Conservation (phyloP, 345 rosid species). For the Noccaea caerulescens region DNA sequence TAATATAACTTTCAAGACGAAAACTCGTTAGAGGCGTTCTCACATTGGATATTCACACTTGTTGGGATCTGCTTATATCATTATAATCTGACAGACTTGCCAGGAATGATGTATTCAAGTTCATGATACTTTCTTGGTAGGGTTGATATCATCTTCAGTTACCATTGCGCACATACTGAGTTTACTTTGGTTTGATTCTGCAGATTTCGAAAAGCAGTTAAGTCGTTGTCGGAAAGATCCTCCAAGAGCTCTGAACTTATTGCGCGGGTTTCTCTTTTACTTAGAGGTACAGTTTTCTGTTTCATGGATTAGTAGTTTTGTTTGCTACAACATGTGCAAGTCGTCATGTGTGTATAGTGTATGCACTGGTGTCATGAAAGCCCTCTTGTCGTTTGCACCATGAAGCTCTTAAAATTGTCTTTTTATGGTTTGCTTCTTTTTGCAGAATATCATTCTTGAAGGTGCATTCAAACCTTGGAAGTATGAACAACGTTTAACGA, state of each 20-base stretch:
- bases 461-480: conserved; percentile 65
- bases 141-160: background rate
- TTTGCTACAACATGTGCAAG: conserved; percentile 6
- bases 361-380: background rate
- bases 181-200: conserved; percentile 37
- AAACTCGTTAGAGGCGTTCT: background rate
- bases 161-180: background rate
- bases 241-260: conserved; percentile 52
- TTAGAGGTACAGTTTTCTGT: conserved; percentile 54
- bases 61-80: background rate
- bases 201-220: conserved; percentile 53
- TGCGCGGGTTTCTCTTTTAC: conserved; percentile 84
- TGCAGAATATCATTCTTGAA: conserved; percentile 55
- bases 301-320: background rate
- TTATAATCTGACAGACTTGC: background rate
- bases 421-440: conserved; percentile 14
- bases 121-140: background rate
- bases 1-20: background rate
- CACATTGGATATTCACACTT: conserved; percentile 15
- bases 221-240: conserved; percentile 33
- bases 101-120: background rate
- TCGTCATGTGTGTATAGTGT: background rate
- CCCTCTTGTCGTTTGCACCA: conserved; percentile 6
- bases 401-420: conserved; percentile 4
- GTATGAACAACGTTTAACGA: conserved; percentile 43